phyloP scores from a whole-genome alignment of 1,139 yeast species.

The Sugiyamaella pinicola region DNA sequence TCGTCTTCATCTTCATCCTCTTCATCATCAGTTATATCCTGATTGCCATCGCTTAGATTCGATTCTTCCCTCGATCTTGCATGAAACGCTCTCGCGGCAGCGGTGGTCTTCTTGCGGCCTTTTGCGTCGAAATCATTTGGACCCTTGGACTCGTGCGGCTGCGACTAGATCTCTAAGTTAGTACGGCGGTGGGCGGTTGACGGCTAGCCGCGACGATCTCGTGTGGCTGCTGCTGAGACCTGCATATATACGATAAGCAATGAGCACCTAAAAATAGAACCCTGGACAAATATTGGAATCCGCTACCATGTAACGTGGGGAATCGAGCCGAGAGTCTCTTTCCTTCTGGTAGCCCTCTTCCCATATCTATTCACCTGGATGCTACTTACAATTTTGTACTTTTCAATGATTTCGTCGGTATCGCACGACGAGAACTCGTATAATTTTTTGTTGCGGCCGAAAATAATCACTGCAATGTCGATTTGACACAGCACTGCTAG shows the following conservation, averaged over 20 bases:
- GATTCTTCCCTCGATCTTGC: conserved; percentile 8
- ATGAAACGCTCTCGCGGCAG: conserved; percentile 20
- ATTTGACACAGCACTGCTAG: conserved; percentile 89
- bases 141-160: conserved; percentile 40
- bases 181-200: conserved; percentile 8
- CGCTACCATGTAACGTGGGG: no score
- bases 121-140: conserved; percentile 35
- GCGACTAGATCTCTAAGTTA: conserved; percentile 30
- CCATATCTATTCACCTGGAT: no score
- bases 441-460: conserved; percentile 79
- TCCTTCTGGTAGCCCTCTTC: no score
- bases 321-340: no score
- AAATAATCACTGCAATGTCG: conserved; percentile 85
- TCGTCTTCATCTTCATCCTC: conserved; percentile 25
- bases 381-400: conserved; percentile 49
- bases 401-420: conserved; percentile 59
- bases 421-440: conserved; percentile 82
- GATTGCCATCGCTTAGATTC: conserved; percentile 17
- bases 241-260: conserved; percentile 3
- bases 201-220: neutral
- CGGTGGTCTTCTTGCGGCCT: conserved; percentile 24
- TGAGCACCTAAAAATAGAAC: conserved; percentile 5
- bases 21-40: conserved; percentile 31
- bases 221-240: conserved; percentile 1
- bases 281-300: neutral